Conservation (phyloP, 306 rosid genomes). For the Cajanus cajan region DNA sequence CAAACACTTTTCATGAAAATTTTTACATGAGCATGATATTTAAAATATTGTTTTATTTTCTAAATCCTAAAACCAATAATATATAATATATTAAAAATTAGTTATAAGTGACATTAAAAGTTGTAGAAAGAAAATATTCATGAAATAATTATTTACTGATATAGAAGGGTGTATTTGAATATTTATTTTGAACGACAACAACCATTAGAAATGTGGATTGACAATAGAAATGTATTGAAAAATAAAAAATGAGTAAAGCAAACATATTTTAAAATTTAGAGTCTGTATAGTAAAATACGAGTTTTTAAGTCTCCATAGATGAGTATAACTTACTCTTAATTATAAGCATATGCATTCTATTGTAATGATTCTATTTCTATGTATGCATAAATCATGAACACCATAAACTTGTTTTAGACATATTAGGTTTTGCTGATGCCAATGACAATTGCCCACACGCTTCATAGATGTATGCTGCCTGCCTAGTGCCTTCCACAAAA, state of each 20-base stretch:
- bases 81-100: no score
- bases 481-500: background rate
- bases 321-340: background rate
- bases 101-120: no score
- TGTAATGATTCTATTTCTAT: background rate
- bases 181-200: no score
- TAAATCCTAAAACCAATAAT: no score
- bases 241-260: background rate
- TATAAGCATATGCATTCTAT: background rate
- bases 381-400: background rate
- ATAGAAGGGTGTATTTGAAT: no score
- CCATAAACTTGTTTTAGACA: background rate
- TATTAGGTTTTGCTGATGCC: conserved; percentile 4
- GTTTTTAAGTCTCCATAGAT: background rate
- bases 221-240: no score
- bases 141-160: no score
- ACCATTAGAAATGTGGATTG: no score
- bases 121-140: no score
- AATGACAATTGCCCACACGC: conserved; percentile 20
- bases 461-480: background rate
- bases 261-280: background rate
- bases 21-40: no score
- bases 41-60: no score
- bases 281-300: background rate
- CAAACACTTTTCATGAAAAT: no score